Percentiles rank a stretch among this genome's conserved stretches.
phyloP scores from a whole-genome alignment of 2,329 filamentous ascomycete genomes.

The Colletotrichum truncatum region DNA sequence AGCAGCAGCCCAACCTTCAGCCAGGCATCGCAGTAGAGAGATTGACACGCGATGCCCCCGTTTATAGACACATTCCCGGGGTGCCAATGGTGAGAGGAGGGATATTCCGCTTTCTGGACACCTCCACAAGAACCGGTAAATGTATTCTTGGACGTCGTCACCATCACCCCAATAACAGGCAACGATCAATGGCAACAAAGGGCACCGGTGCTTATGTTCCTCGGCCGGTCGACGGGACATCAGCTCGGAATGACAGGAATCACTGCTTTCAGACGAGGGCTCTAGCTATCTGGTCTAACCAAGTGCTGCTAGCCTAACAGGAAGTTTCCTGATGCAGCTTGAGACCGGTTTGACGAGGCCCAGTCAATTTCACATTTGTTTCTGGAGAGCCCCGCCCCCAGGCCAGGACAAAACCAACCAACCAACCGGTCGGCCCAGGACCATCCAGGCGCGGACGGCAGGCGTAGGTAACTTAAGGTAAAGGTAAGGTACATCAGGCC shows the following conservation, averaged over 20 bases:
- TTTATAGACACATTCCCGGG: constrained; percentile 10
- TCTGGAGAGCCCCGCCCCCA: constrained; percentile 4
- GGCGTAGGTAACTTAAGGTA: background rate
- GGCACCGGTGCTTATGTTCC: background rate
- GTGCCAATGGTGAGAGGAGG: constrained; percentile 10
- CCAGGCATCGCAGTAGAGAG: background rate
- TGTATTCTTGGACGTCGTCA: constrained; percentile 30
- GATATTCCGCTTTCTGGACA: background rate
- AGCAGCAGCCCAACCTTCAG: background rate
- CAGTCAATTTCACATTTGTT: background rate
- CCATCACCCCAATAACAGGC: constrained; percentile 23
- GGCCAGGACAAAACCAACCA: no score
- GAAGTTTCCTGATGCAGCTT: constrained; percentile 1
- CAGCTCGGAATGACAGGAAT: background rate
- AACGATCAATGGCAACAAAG: constrained; percentile 19
- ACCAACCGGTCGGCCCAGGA: constrained; percentile 22
- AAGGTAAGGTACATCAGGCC: background rate
- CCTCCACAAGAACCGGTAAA: background rate
- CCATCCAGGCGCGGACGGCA: constrained; percentile 21
- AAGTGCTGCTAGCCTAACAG: background rate
- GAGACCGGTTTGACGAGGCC: background rate
- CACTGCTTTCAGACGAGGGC: background rate
- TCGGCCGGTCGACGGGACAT: constrained; percentile 4
- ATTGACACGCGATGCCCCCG: constrained; percentile 24
- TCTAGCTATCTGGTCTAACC: background rate